Evolutionary conservation across 257 asterid species (phyloP).

Genomic region (Craterostigma plantagineum): DNA sequence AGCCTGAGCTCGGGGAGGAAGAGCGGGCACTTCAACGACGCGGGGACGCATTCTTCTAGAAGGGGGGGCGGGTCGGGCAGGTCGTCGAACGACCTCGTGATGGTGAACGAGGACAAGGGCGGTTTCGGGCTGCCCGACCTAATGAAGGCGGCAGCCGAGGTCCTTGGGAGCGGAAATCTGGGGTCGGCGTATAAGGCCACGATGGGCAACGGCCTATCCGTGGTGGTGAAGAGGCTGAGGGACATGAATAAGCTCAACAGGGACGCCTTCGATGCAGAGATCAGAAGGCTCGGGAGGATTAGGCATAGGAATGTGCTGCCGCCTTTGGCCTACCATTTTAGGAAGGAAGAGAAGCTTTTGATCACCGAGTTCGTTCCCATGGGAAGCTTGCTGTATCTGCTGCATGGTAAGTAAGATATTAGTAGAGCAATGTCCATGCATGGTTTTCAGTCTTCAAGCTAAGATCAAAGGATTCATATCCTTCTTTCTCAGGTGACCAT

Average conservation of each 20-base stretch:
- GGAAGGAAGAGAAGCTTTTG: conserved; percentile 77
- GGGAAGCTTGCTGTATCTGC: conserved; percentile 54
- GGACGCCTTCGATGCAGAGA: conserved; percentile 47
- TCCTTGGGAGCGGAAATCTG: conserved; percentile 67
- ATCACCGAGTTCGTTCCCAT: conserved; percentile 48
- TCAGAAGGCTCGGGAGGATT: conserved; percentile 44
- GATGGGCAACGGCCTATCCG: conserved; percentile 45
- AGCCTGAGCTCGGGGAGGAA: conserved; percentile 12
- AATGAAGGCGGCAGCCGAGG: conserved; percentile 98
- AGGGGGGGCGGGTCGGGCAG: conserved; percentile 11
- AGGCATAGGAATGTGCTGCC: conserved; percentile 47
- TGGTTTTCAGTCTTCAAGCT: too few relatives aligned
- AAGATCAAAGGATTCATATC: background rate
- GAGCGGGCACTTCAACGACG: conserved; percentile 11
- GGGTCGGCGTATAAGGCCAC: conserved; percentile 82
- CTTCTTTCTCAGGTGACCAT: conserved; percentile 44
- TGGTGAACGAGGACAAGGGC: conserved; percentile 57
- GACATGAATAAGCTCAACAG: conserved; percentile 54
- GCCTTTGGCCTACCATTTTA: conserved; percentile 63
- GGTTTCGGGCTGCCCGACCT: conserved; percentile 55
- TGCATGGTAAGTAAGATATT: conserved; percentile 86
- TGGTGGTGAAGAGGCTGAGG: conserved; percentile 75
- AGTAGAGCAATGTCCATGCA: too few relatives aligned
- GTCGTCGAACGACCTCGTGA: conserved; percentile 30
- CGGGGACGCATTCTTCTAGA: conserved; percentile 19